Base-by-base conservation (phyloP, 2,329 filamentous ascomycete genomes). In the Phyllosticta paracitricarpa region DNA sequence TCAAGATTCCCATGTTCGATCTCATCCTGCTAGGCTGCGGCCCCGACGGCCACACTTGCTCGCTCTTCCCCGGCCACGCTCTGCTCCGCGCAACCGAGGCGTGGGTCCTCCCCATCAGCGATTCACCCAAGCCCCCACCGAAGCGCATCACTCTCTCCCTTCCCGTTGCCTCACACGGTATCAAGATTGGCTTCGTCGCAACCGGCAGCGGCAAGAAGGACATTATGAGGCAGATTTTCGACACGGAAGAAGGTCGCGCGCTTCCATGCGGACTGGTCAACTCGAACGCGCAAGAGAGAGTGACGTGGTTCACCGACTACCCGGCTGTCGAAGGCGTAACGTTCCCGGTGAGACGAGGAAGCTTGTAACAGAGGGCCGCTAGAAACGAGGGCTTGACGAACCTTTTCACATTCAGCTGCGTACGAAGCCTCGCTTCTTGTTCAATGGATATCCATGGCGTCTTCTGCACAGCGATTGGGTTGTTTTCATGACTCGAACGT, bases 11-110 rank as follows among this genome's bases (percentile, higher is more conserved):
- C 67, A 89, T 96, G 71, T 99, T 97, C 75, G 94, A 99, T 74
- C 84, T 99, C 59, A 81, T 99, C 61, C 84, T 99, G 52, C 85
- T 99, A 52, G 94, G 94, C 69, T 96, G 90, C 73, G 94, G 94
- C 0, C 93, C 94, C 14, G 94, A 97, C 74, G 94, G 94, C 58
- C 94, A 99, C 79, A 97, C 94, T 35, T 97, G 94, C 85, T 94
- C 89, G 68, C 81, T 99, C 58, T 99, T 99, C 81, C 94, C 94
- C 4, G 88, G 88, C 61, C 93, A 97, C 72, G 84, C 87, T 62
- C 82, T 97, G 59, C 82, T 97, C 66, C 86, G 91, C 65, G 93
- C 97, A 78, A 84, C 84, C 40, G 87, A 86, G 69, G 91, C 93
- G 59, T 99, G 94, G 94, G 91, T 97, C 53, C 88, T 92, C 14